phyloP scores from a whole-genome alignment of 768 basidiomycete species.

The Tylopilus vinaceipallidus region DNA sequence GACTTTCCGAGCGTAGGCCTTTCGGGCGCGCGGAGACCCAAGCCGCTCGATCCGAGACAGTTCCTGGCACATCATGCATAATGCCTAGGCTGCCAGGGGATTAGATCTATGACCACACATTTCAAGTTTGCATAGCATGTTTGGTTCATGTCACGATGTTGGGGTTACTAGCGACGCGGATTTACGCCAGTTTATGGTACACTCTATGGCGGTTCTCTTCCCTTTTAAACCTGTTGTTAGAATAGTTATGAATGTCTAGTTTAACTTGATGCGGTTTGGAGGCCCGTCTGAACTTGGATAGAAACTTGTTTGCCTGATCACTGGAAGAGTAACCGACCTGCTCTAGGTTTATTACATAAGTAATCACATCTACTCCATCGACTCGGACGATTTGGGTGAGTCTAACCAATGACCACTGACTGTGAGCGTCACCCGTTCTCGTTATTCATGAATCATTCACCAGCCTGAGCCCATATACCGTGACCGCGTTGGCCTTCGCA shows the following conservation, averaged over 20 bases:
- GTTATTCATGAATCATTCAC: no score
- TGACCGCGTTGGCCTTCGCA: no score
- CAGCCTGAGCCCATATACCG: no score
- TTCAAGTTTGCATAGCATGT: not conserved
- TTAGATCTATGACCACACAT: not conserved
- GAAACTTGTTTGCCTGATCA: no score
- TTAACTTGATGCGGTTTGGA: not conserved
- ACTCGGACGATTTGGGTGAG: no score
- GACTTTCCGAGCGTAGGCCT: constrained; percentile 42
- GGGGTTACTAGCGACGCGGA: not conserved
- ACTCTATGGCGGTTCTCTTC: not conserved
- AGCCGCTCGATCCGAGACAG: constrained; percentile 38
- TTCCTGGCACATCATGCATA: constrained; percentile 36
- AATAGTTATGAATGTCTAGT: no score
- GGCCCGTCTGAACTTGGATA: no score
- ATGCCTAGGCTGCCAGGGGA: not conserved
- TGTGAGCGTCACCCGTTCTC: no score
- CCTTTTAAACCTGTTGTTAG: not conserved
- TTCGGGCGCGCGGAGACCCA: constrained; percentile 30
- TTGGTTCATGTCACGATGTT: not conserved
- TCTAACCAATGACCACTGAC: no score
- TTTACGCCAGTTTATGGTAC: not conserved
- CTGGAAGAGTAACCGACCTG: no score
- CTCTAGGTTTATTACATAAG: no score
- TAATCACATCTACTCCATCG: no score